Evolutionary conservation across 352 stramenopile species (phyloP), one percentile per base, ranked within the genome.

Genomic region (Lagenidium sp.): DNA sequence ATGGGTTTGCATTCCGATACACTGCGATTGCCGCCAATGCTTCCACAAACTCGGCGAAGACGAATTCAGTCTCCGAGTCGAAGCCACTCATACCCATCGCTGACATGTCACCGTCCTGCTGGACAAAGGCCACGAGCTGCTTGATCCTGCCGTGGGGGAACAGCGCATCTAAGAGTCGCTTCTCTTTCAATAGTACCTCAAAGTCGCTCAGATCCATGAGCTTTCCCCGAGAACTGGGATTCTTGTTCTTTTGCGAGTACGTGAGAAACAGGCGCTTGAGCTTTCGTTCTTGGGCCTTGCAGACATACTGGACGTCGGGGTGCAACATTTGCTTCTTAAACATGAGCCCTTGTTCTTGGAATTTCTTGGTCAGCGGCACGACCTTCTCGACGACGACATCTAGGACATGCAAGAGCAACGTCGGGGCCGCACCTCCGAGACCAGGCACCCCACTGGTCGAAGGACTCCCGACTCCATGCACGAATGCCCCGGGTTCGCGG

Each of bases 291-390:
- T 85, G 73, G 5, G 68, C 44, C 29, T 86, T 85, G 53, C 77
- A 84, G 4, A 88, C 66, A 28, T 78, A 61, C 38, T 88, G 75
- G 3, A 91, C 73, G 29, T 91, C 78, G 0, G 73, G 71, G 31
- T 85, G 61, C 20, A 85, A 63, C 68, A 88, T 85, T 65, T 87
- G 75, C 29, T 87, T 86, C 55, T 91, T 91, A 48, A 91, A 91
- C 8, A 73, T 83, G 11, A 91, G 54, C 2, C 73, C 73, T 59
- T 88, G 76, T 41, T 86, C 69, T 38, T 88, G 75, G 47, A 82
- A 83, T 40, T 85, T 85, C 42, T 78, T 82, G 0, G 78, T 81
- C 12, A 91, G 63, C 2, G 75, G 75, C 20, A 86, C 53, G 1
- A 91, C 47, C 25, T 73, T 80, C 16, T 82, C 69, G 3, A 80